These are phyloP conservation scores for Bonia amplexicaulis DNA, from an alignment of 176 grass and related monocot genomes.

Conservation along the genomic window DNA sequence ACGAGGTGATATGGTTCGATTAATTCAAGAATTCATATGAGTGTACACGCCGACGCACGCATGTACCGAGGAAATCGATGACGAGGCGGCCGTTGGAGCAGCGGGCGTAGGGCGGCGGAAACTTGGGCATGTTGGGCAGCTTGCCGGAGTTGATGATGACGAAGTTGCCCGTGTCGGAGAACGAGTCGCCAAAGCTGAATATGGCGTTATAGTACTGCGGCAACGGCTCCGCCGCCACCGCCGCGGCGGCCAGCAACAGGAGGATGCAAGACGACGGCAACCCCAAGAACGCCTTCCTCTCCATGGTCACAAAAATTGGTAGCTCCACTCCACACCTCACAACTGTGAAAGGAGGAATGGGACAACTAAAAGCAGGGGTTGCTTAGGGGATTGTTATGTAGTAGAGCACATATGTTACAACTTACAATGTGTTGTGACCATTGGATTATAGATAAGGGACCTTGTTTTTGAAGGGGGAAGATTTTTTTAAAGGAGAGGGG, in stretches of 20 bases:
- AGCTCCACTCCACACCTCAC: background rate
- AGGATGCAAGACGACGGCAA: background rate
- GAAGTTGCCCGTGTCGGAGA: constrained; percentile 80
- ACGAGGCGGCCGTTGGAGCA: constrained; percentile 82
- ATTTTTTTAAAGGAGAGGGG: no score
- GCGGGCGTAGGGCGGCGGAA: constrained; percentile 64
- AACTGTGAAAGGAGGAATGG: background rate
- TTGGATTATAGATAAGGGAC: no score
- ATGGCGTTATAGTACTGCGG: constrained; percentile 66
- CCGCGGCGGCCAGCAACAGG: background rate
- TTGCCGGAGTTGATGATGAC: constrained; percentile 69
- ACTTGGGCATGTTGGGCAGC: constrained; percentile 61
- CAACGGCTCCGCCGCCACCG: background rate
- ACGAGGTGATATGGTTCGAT: background rate
- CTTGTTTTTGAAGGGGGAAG: no score
- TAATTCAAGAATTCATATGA: background rate
- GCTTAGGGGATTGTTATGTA: constrained; percentile 40
- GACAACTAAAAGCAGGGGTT: background rate
- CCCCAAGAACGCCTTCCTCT: background rate
- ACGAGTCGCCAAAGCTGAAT: constrained; percentile 91
- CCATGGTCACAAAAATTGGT: background rate
- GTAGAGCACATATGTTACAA: constrained; percentile 28
- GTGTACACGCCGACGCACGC: background rate
- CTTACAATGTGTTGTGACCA: no score
- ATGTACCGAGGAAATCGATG: constrained; percentile 70